Percentiles rank a stretch among this genome's conserved stretches.
These are phyloP conservation scores for Vicia faba DNA, from an alignment of 306 rosid genomes.

Conservation along the genomic window DNA sequence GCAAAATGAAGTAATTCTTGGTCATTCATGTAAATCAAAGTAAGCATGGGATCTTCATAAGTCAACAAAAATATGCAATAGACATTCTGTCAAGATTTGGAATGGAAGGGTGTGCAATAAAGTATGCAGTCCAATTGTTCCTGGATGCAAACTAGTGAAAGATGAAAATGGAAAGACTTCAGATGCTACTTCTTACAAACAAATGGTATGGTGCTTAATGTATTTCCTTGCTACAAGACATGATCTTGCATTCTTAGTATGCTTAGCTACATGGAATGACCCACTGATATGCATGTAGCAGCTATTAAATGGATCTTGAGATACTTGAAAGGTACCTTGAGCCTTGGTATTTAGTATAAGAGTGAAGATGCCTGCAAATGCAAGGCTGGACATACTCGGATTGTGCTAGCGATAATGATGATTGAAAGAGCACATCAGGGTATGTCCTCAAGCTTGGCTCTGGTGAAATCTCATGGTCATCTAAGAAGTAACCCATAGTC, in stretches of 20 bases:
- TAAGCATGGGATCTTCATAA: background rate
- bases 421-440: background rate
- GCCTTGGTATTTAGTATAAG: background rate
- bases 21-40: background rate
- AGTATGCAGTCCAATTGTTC: background rate
- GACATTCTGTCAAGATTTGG: background rate
- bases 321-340: background rate
- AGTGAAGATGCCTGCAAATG: background rate
- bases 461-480: too few relatives aligned
- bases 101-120: background rate
- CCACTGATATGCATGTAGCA: background rate
- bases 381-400: background rate
- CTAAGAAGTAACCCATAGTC: background rate
- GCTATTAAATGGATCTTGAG: background rate
- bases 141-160: background rate
- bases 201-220: background rate
- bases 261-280: background rate
- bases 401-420: background rate
- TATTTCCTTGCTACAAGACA: background rate
- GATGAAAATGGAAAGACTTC: background rate
- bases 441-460: too few relatives aligned
- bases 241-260: background rate
- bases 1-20: background rate
- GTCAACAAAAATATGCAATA: background rate
- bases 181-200: background rate